Evolutionary conservation across 495 filamentous ascomycete genomes (phyloP).

Genomic region (Xylaria scruposa): DNA sequence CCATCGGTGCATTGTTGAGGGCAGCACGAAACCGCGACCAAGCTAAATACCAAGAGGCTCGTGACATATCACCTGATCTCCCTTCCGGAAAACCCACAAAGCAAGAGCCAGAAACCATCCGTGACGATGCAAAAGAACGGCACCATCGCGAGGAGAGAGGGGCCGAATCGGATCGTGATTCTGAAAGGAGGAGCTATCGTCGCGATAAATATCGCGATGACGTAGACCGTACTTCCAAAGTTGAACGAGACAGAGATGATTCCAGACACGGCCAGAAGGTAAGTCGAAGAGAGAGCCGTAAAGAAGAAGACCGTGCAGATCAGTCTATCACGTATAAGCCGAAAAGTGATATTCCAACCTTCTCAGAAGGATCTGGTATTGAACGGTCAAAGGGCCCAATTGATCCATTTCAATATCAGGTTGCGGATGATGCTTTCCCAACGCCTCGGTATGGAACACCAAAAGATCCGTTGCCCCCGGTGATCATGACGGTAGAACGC

Average conservation of each 20-base stretch:
- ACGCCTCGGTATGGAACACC: slow-evolving; percentile 48
- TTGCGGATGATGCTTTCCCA: slow-evolving; percentile 54
- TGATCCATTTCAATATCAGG: slow-evolving; percentile 61
- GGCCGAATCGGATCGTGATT: slow-evolving; percentile 32
- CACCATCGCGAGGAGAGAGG: slow-evolving; percentile 30
- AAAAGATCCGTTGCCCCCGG: slow-evolving; percentile 44
- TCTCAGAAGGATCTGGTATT: slow-evolving; percentile 16
- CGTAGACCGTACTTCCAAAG: slow-evolving; percentile 34
- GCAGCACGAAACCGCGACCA: slow-evolving; percentile 42
- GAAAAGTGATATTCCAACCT: slow-evolving; percentile 19
- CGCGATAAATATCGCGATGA: slow-evolving; percentile 34
- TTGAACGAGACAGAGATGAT: slow-evolving; percentile 26
- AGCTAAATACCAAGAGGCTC: slow-evolving; percentile 35
- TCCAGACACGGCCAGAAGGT: slow-evolving; percentile 16
- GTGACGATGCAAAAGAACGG: slow-evolving; percentile 27
- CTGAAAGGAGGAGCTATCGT: slow-evolving; percentile 31
- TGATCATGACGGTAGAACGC: slow-evolving; percentile 52
- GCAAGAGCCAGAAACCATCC: slow-evolving; percentile 26
- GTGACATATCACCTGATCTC: slow-evolving; percentile 30
- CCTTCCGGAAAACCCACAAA: slow-evolving; percentile 50
- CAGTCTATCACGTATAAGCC: slow-evolving; percentile 15
- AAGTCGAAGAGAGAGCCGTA: slow-evolving; percentile 22
- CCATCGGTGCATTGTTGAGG: slow-evolving; percentile 41
- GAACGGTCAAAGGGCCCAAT: slow-evolving; percentile 35
- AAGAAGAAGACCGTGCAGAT: slow-evolving; percentile 23